Evolutionary conservation across 2,329 filamentous ascomycete species (phyloP).

Genomic region (Fusarium cyanostomum): DNA sequence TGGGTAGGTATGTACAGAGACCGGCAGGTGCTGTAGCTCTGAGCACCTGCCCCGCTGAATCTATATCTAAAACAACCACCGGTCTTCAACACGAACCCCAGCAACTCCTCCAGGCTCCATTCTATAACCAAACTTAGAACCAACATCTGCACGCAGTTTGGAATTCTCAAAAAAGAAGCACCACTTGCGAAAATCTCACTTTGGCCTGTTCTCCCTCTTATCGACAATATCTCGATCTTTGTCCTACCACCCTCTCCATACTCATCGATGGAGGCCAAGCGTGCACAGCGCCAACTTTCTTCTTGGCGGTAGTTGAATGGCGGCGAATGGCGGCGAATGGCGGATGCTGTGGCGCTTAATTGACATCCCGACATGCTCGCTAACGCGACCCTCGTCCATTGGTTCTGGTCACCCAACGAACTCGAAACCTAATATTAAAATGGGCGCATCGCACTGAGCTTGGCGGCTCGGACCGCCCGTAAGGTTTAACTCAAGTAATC

Average conservation of each 20-base stretch:
- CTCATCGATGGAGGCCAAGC: neutral
- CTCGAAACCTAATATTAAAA: neutral
- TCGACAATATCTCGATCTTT: neutral
- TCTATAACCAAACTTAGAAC: neutral
- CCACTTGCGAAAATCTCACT: neutral
- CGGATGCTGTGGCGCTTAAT: slow-evolving; percentile 33
- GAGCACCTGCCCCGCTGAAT: neutral
- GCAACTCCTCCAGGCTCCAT: neutral
- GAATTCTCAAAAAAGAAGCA: neutral
- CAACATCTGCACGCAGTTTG: neutral
- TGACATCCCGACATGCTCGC: slow-evolving; percentile 9
- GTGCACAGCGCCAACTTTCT: slow-evolving; percentile 2
- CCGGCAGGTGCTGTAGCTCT: neutral
- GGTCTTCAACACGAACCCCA: neutral
- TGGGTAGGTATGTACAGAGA: too few species aligned
- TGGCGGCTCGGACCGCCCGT: slow-evolving; percentile 9
- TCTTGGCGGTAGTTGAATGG: slow-evolving; percentile 13
- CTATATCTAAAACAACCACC: neutral
- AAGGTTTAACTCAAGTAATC: neutral
- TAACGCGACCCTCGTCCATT: slow-evolving; percentile 24
- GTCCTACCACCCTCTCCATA: neutral
- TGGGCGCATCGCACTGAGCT: neutral
- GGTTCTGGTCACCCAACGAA: slow-evolving; percentile 3
- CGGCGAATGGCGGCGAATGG: slow-evolving; percentile 16
- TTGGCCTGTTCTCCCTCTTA: neutral